Percentiles rank a stretch among this genome's conserved stretches.
Evolutionary conservation across 2,329 filamentous ascomycete species (phyloP).

Genomic region (Colletotrichum filicis): DNA sequence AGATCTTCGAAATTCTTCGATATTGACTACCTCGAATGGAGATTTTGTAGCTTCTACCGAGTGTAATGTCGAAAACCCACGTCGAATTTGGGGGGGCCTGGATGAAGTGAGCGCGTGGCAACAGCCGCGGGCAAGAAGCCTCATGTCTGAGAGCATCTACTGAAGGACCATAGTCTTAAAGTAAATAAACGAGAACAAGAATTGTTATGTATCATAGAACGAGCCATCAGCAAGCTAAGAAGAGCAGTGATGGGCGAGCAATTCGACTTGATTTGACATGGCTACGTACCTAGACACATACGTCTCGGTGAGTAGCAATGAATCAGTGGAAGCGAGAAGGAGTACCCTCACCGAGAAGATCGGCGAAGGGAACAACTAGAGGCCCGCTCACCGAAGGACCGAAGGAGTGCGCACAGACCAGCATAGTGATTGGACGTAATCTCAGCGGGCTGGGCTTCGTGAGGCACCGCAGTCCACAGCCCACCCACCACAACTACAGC

Average conservation of each 20-base stretch:
- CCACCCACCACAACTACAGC: constrained; percentile 34
- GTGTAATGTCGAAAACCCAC: constrained; percentile 13
- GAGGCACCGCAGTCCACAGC: constrained; percentile 31
- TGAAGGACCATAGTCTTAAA: background rate
- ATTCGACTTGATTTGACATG: background rate
- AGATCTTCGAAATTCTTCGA: constrained; percentile 15
- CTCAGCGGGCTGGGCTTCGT: constrained; percentile 33
- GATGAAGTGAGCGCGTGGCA: background rate
- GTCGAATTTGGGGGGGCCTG: background rate
- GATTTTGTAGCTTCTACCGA: background rate
- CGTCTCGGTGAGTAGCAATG: background rate
- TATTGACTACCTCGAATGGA: constrained; percentile 13
- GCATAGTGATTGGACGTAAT: constrained; percentile 16
- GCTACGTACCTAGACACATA: background rate
- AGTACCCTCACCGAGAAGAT: background rate
- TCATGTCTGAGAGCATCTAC: background rate
- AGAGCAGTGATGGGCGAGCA: background rate
- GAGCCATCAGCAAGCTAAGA: background rate
- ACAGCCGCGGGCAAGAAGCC: background rate
- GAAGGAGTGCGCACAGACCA: constrained; percentile 9
- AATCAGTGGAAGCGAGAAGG: too few relatives aligned
- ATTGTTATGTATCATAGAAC: background rate
- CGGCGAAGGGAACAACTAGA: constrained; percentile 1
- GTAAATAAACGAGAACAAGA: too few relatives aligned
- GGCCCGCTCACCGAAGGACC: constrained; percentile 1